Conservation (phyloP, 257 asterid genomes). For the Nicotiana knightiana region DNA sequence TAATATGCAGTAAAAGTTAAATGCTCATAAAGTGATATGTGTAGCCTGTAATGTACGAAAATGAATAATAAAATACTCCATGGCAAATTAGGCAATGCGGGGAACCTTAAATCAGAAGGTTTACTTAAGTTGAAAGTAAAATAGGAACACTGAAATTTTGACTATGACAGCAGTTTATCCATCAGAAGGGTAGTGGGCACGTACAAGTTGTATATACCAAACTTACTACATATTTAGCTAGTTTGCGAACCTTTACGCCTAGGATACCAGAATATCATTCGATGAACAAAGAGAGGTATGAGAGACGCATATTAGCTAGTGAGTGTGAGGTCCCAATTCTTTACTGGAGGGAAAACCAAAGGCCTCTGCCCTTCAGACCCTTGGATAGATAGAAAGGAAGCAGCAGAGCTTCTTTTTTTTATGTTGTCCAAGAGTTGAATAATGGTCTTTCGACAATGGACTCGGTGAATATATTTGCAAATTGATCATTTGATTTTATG, state of each 20-base stretch:
- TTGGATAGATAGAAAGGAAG: too few relatives aligned
- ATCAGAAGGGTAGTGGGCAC: not conserved
- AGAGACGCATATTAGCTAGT: too few relatives aligned
- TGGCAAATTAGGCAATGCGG: not conserved
- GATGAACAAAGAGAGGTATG: too few relatives aligned
- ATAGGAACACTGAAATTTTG: not conserved
- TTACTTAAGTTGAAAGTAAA: not conserved
- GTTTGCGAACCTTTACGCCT: not conserved
- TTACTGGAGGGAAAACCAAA: too few relatives aligned
- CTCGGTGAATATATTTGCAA: not conserved
- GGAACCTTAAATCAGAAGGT: not conserved
- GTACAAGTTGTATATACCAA: not conserved
- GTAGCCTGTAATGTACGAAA: not conserved
- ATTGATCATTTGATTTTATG: not conserved
- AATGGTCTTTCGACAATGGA: not conserved
- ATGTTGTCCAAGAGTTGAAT: too few relatives aligned
- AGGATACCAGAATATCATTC: too few relatives aligned
- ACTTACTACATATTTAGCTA: not conserved
- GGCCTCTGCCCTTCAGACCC: too few relatives aligned
- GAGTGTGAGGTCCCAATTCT: too few relatives aligned
- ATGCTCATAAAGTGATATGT: not conserved
- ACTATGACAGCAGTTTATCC: slow-evolving; percentile 2
- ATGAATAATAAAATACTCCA: not conserved
- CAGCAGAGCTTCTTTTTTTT: too few relatives aligned
- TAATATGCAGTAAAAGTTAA: not conserved